Evolutionary conservation across 352 stramenopile species (phyloP).

Genomic region (Globisporangium alternatum): DNA sequence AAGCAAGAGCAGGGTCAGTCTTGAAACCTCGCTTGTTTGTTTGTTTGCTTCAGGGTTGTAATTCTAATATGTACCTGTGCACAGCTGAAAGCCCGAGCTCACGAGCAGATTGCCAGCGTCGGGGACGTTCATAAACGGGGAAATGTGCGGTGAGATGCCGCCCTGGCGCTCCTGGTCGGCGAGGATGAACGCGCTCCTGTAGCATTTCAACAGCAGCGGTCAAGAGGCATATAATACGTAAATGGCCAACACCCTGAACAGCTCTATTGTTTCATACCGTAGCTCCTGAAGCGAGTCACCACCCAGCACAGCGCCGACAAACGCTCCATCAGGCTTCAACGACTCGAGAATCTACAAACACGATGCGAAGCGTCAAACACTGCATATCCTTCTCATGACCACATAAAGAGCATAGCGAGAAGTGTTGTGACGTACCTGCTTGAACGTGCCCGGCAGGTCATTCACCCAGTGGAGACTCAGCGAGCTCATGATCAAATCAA

Average conservation of each 20-base stretch:
- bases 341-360: conserved; percentile 58
- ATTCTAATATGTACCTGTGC: conserved; percentile 59
- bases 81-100: conserved; percentile 91
- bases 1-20: not conserved
- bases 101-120: conserved; percentile 93
- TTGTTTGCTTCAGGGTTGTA: not conserved
- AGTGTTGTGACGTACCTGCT: conserved; percentile 32
- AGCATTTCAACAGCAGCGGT: not conserved
- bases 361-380: not conserved
- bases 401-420: not conserved
- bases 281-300: conserved; percentile 96
- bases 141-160: conserved; percentile 94
- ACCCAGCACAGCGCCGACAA: conserved; percentile 95
- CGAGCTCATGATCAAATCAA: conserved; percentile 96
- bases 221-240: not conserved
- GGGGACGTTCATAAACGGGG: conserved; percentile 94
- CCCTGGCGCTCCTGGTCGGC: conserved; percentile 94
- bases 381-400: not conserved
- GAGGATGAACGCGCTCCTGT: conserved; percentile 90
- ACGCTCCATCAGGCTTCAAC: conserved; percentile 96
- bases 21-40: not conserved
- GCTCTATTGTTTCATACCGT: conserved; percentile 30
- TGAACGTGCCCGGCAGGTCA: conserved; percentile 90
- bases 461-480: conserved; percentile 97
- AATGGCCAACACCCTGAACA: no score